Evolutionary conservation across 2,329 filamentous ascomycete species (phyloP).

Genomic region (Chaetomiaceae sp.): DNA sequence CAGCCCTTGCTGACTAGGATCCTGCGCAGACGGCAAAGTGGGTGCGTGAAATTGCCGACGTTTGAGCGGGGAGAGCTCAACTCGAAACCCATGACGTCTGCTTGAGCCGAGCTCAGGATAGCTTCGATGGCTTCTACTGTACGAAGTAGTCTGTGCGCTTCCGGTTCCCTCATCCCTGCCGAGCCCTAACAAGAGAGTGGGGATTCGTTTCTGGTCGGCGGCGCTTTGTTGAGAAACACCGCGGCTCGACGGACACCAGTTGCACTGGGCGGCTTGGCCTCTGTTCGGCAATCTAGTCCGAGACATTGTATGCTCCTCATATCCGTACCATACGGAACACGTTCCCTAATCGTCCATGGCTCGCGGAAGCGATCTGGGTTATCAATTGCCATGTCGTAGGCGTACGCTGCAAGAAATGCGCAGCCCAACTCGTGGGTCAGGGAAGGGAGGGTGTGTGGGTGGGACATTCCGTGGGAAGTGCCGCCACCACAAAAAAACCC

Average conservation of each 20-base stretch:
- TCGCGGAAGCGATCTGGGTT: too few relatives aligned
- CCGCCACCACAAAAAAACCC: too few relatives aligned
- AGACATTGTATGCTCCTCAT: conserved; percentile 8
- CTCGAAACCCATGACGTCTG: conserved; percentile 2
- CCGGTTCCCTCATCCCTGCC: conserved; percentile 7
- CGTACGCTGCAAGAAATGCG: too few relatives aligned
- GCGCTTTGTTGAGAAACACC: not conserved
- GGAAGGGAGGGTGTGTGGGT: too few relatives aligned
- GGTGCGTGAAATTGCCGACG: not conserved
- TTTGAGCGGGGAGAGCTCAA: not conserved
- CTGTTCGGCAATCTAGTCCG: not conserved
- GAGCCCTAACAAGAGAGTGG: conserved; percentile 10
- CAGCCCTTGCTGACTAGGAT: too few relatives aligned
- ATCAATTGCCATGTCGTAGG: too few relatives aligned
- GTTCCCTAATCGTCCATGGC: too few relatives aligned
- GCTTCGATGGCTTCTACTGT: conserved; percentile 18
- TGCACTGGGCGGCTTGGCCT: not conserved
- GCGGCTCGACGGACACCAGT: not conserved
- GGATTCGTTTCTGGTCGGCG: not conserved
- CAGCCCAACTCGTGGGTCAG: too few relatives aligned
- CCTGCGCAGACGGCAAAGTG: too few relatives aligned
- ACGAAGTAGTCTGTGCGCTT: conserved; percentile 15
- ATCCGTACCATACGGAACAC: too few relatives aligned
- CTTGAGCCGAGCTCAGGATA: not conserved
- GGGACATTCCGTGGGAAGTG: not conserved